Base-by-base conservation (phyloP, 2,329 filamentous ascomycete genomes). In the Elsinoe perseae region DNA sequence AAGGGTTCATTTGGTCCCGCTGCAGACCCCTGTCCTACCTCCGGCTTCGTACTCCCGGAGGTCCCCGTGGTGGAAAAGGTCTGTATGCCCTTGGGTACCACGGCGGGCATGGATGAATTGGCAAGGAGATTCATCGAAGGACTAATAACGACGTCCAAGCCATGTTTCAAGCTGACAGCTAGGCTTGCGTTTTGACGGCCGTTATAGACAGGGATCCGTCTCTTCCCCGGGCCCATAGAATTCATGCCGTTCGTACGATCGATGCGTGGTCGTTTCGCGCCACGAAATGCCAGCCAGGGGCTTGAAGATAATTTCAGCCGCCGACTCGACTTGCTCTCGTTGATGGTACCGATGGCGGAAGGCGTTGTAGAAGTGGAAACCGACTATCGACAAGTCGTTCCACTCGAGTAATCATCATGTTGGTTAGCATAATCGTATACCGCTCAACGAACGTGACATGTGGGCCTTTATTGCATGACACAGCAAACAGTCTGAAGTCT, bases 151-250 rank as follows among this genome's bases (percentile, higher is more conserved):
- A 38, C 48, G 48, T 52, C 21, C 16, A 16, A 20, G 48, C 25
- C 25, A 23, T 52, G 48, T 52, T 52, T 52, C 48, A 52, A 8
- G 38, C 25, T 52, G 48, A 52, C 48, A 52, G 20, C 44, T 50
- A 27, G 44, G 25, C 25, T 30, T 43, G 38, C 7, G 38, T 21
- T 18, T 10, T 28, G 16, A 32, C 18, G 14, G 30, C 48, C 48
- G 48, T 52, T 52, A 32, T 36, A 14, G 30, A 52, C 48, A 52
- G 48, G 30, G 44, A 50, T 50, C 44, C 25, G 44, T 34, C n/a
- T 50, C 44, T 30, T n/a, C 25, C 44, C 44, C 44, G 44, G n/a
- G 14, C 23, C 23, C 25, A 25, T n/a, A 20, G 25, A 12, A 50
- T 3, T 21, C 28, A 52, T 36, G 48, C 48, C 48, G 30, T 52